A percentile compares a stretch with the other conserved stretches of the same genome.
Evolutionary conservation across 108 stramenopile genomes (phyloP).

Genomic region (Schizochytrium sp.): DNA sequence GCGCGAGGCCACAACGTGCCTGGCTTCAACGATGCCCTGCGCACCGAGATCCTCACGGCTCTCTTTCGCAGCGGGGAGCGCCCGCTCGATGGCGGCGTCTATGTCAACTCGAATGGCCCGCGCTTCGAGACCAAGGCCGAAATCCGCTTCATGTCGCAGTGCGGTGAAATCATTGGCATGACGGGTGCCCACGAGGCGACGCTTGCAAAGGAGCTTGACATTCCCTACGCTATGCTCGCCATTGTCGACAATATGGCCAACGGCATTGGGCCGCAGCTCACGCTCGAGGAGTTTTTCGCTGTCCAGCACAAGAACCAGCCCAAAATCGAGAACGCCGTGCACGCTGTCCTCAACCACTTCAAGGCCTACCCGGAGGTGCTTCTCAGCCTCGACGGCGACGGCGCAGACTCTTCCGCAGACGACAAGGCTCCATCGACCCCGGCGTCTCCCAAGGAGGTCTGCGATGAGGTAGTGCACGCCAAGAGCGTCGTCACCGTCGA

Average conservation of each 20-base stretch:
- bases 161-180: conserved; percentile 23
- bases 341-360: neutral
- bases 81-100: neutral
- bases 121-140: conserved; percentile 32
- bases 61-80: neutral
- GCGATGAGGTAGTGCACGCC: conserved; percentile 23
- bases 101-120: conserved; percentile 23
- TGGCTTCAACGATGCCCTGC: conserved; percentile 5
- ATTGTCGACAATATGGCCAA: conserved; percentile 24
- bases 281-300: conserved; percentile 13
- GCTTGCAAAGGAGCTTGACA: neutral
- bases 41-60: neutral
- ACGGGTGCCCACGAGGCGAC: conserved; percentile 27
- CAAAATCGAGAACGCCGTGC: neutral
- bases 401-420: neutral
- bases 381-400: neutral
- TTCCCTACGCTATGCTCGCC: conserved; percentile 19
- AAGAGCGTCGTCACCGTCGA: conserved; percentile 1
- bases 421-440: neutral
- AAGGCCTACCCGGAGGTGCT: neutral
- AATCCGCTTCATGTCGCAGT: conserved; percentile 10
- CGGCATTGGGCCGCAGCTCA: conserved; percentile 14
- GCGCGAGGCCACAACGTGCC: conserved; percentile 7
- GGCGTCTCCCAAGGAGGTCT: neutral
- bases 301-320: neutral